A percentile compares a stretch with the other conserved stretches of the same genome.
Conservation (phyloP, 2,329 filamentous ascomycete genomes). For the Alternaria solani region DNA sequence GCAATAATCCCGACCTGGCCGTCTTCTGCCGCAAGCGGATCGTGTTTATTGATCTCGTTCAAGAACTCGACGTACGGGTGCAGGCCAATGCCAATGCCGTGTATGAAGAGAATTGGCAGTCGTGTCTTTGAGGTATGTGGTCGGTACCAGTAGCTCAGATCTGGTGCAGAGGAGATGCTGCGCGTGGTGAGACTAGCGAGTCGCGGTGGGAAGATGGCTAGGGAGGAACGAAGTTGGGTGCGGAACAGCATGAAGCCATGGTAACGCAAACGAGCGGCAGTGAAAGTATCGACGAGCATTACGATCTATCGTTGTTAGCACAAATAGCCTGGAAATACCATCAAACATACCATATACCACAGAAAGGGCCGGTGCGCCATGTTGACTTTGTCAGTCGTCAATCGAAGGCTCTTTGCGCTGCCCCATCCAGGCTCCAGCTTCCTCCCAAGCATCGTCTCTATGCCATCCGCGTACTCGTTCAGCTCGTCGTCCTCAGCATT, state of each 20-base stretch:
- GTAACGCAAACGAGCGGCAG: constrained; percentile 54
- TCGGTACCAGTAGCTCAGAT: constrained; percentile 71
- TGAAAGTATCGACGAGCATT: constrained; percentile 61
- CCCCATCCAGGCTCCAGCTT: constrained; percentile 64
- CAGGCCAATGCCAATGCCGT: constrained; percentile 75
- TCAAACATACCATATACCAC: constrained; percentile 67
- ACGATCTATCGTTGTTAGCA: constrained; percentile 50
- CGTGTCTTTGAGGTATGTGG: constrained; percentile 67
- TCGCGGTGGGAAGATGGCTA: constrained; percentile 67
- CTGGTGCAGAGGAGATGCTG: constrained; percentile 58
- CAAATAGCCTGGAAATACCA: not conserved
- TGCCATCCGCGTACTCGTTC: constrained; percentile 61
- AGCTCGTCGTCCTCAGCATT: constrained; percentile 58
- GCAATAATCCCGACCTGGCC: constrained; percentile 69
- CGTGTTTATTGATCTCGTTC: constrained; percentile 56
- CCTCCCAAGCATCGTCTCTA: constrained; percentile 63
- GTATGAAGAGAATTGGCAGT: constrained; percentile 71
- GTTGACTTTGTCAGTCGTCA: constrained; percentile 70
- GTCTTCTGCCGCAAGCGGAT: constrained; percentile 38
- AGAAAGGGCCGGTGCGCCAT: constrained; percentile 68
- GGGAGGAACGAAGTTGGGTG: constrained; percentile 52
- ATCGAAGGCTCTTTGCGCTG: constrained; percentile 64
- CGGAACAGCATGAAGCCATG: constrained; percentile 64
- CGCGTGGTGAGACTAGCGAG: constrained; percentile 59
- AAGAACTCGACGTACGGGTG: constrained; percentile 69